Conservation (phyloP, 2,329 filamentous ascomycete genomes). For the Fusarium verrucosum region DNA sequence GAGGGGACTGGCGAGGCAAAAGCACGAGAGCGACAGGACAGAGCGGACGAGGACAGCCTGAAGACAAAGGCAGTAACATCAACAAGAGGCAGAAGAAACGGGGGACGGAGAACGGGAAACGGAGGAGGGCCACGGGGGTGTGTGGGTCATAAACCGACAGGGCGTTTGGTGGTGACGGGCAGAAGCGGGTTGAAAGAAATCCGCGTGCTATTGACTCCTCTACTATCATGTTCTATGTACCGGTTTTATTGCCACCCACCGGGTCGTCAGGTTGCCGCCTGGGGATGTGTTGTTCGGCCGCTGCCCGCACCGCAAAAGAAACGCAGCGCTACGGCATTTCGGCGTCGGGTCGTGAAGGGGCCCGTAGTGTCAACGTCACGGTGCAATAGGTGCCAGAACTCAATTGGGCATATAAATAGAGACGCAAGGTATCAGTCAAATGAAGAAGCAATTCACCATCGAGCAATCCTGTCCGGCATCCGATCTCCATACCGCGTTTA, state of each 20-base stretch:
- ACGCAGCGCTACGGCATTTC: slow-evolving; percentile 25
- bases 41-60: slow-evolving; percentile 28
- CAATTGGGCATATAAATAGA: neutral
- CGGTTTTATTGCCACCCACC: neutral
- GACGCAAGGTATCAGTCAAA: neutral
- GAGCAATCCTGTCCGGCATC: neutral
- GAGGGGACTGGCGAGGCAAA: slow-evolving; percentile 29
- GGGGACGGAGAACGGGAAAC: slow-evolving; percentile 35
- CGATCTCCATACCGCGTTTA: slow-evolving; percentile 4
- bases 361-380: slow-evolving; percentile 7
- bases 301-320: slow-evolving; percentile 15
- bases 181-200: neutral
- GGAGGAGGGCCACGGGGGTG: slow-evolving; percentile 36
- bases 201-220: neutral
- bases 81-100: slow-evolving; percentile 25
- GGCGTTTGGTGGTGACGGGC: slow-evolving; percentile 1
- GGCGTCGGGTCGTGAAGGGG: slow-evolving; percentile 23
- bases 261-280: neutral
- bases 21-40: slow-evolving; percentile 23
- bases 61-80: slow-evolving; percentile 34
- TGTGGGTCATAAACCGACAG: slow-evolving; percentile 34
- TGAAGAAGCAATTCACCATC: neutral
- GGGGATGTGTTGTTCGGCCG: slow-evolving; percentile 14
- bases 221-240: neutral
- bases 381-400: neutral